A percentile compares a stretch with the other conserved stretches of the same genome.
These are phyloP conservation scores for Iodosphaeria phyllophila DNA, from an alignment of 2,329 filamentous ascomycete species.

Conservation along the genomic window DNA sequence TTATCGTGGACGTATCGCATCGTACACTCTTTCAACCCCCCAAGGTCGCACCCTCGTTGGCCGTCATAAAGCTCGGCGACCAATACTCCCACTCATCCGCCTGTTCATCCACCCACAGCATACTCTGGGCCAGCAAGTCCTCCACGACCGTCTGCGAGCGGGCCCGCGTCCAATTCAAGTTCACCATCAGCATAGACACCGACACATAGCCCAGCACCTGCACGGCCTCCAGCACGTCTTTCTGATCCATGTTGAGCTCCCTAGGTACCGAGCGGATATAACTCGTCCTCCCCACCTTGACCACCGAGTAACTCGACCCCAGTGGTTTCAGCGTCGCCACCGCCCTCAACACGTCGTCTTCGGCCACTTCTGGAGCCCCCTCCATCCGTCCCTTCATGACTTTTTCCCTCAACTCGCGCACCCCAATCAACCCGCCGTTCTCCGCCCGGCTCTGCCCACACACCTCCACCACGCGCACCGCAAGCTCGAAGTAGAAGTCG, in stretches of 20 bases:
- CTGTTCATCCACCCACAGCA: conserved; percentile 90
- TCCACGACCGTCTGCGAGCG: conserved; percentile 80
- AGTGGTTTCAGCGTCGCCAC: conserved; percentile 76
- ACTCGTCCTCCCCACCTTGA: conserved; percentile 64
- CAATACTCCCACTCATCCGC: conserved; percentile 81
- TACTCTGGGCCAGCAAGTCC: conserved; percentile 70
- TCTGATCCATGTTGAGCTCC: conserved; percentile 89
- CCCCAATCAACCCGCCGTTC: conserved; percentile 80
- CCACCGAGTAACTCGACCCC: conserved; percentile 70
- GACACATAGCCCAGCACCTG: conserved; percentile 83
- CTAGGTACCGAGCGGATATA: conserved; percentile 89
- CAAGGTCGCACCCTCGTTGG: conserved; percentile 8
- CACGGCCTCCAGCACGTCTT: conserved; percentile 75
- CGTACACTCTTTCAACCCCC: no score
- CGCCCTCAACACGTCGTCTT: conserved; percentile 84
- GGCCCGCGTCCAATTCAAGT: conserved; percentile 69
- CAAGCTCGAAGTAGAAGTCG: conserved; percentile 97
- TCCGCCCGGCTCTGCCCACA: conserved; percentile 72
- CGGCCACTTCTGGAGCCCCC: conserved; percentile 62
- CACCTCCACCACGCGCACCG: conserved; percentile 86
- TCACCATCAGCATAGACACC: conserved; percentile 71
- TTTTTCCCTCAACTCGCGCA: conserved; percentile 61
- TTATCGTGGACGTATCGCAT: no score
- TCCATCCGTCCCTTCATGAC: conserved; percentile 57
- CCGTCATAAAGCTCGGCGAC: conserved; percentile 47